Base-by-base conservation (phyloP, 1,284 basidiomycete genomes). In the Pseudozyma pruni region DNA sequence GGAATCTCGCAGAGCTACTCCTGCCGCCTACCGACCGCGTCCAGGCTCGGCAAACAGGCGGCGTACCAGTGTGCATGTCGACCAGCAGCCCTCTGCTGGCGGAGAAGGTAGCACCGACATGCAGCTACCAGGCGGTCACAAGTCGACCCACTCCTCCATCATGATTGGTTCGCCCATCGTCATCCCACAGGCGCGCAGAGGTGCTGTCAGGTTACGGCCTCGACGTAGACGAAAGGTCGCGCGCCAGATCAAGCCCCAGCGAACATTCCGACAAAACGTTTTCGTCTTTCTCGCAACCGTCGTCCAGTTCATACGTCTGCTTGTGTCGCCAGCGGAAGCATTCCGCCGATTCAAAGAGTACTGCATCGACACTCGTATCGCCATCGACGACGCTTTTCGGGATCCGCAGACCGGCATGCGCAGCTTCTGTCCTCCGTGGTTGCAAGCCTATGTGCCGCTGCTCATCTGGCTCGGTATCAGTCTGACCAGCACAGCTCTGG, bases 381-480 rank as follows among this genome's bases (percentile, higher is more conserved):
- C 49, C 47, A 67, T 74, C 32, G 78, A 81, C 57, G 62, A 77
- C 17, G 64, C 80, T 8, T 81, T 81, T 43, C 58, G 80, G 11
- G 68, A 81, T 46, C 78, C 79, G 4, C 53, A 59, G 7, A 80
- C 78, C 19, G 72, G 75, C 31, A 31, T 61, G 60, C 58, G 80
- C 14, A 62, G 62, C 53, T 80, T 68, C 68, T 58, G 64, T 35
- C 82, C 82, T 3, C 61, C 67, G 17, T 81, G 82, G 78, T 51
- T 83, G 19, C 72, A 72, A 32, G 82, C 82, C 6, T 83, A 82
- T 47, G 59, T 81, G 17, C 82, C 82, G 16, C 66, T 83, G 27
- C 57, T 83, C 27, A 78, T 83, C 50, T 83, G 82, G 82, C 66
- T 82, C 22, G 75, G 44, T n/a, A 74, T 83, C 54, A 80, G 76